Conservation (phyloP, 345 rosid genomes). For the Eucalyptus grandis region DNA sequence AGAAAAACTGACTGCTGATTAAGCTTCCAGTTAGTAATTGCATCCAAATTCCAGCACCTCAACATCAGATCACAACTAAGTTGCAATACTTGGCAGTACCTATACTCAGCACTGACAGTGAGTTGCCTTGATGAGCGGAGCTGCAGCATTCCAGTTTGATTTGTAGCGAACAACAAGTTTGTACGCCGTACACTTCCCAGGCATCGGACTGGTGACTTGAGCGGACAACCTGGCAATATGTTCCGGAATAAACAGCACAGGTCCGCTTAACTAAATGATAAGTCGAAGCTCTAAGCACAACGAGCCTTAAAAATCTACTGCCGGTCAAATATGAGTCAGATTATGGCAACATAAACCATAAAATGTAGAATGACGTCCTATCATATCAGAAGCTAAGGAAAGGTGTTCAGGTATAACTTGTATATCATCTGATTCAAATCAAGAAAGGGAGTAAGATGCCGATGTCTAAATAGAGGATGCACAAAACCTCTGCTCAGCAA, state of each 20-base stretch:
- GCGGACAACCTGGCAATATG: constrained; percentile 18
- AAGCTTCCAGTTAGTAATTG: neutral
- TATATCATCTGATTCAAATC: neutral
- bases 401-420: neutral
- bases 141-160: constrained; percentile 19
- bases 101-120: constrained; percentile 46
- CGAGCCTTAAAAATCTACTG: neutral
- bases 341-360: neutral
- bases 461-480: neutral
- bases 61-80: neutral
- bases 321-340: neutral
- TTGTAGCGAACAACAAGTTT: constrained; percentile 30
- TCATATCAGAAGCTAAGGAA: neutral
- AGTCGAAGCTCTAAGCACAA: neutral
- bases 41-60: neutral
- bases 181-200: constrained; percentile 6
- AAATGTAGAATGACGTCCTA: neutral
- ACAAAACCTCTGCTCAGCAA: neutral
- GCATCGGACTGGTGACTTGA: constrained; percentile 18
- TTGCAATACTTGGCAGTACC: constrained; percentile 16
- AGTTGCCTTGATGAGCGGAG: constrained; percentile 26
- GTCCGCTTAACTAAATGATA: neutral
- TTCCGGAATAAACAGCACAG: neutral
- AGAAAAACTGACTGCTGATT: neutral
- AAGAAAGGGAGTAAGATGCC: neutral